phyloP scores from a whole-genome alignment of 176 grass and related monocot species.

The Triticum urartu region DNA sequence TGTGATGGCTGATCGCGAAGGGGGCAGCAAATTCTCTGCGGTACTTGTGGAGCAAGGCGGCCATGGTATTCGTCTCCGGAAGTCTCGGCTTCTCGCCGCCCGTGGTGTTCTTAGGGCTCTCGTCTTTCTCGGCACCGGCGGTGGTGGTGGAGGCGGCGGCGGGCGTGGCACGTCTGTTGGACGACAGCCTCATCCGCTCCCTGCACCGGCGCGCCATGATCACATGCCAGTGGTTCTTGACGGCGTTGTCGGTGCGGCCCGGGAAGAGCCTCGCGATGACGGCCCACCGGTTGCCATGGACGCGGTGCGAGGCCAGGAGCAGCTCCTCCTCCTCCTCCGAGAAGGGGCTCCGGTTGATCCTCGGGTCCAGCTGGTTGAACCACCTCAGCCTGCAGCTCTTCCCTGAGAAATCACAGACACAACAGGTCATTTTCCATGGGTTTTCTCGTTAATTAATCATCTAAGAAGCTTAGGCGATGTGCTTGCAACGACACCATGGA shows the following conservation, averaged over 20 bases:
- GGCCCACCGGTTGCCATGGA: constrained; percentile 88
- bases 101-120: constrained; percentile 8
- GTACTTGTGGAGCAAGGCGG: constrained; percentile 60
- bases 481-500: background rate
- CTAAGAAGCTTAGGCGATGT: constrained; percentile 3
- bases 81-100: constrained; percentile 12
- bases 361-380: constrained; percentile 95
- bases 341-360: constrained; percentile 88
- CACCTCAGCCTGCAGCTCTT: constrained; percentile 97
- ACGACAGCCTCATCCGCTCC: constrained; percentile 41
- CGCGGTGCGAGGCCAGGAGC: constrained; percentile 73
- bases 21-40: constrained; percentile 37
- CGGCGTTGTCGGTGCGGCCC: constrained; percentile 93
- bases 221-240: constrained; percentile 99
- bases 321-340: constrained; percentile 85
- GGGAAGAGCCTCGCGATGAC: constrained; percentile 92
- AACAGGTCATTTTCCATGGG: constrained; percentile 10
- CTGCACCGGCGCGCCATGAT: constrained; percentile 80
- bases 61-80: constrained; percentile 26
- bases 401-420: constrained; percentile 47
- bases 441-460: background rate
- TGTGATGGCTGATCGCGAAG: constrained; percentile 45
- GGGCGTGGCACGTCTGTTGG: background rate
- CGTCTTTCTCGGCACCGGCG: background rate
- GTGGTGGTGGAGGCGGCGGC: background rate